Evolutionary conservation across 345 rosid genomes (phyloP), one percentile per base, ranked within the genome.

Genomic region (Garcia nutans): DNA sequence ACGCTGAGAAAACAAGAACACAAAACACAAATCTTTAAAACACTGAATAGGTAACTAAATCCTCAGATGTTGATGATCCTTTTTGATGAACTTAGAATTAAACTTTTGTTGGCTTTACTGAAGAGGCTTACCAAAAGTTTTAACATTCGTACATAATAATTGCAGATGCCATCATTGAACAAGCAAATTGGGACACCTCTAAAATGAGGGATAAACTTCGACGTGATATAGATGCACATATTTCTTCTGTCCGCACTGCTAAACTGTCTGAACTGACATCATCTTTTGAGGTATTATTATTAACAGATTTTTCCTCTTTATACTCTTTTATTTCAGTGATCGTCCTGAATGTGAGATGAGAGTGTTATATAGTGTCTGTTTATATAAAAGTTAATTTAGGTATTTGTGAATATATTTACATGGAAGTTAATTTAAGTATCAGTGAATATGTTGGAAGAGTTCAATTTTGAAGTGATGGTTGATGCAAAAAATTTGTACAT

Each of bases 101-200:
- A 26, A 70, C 12, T 7, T n/a, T n/a, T n/a, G 41, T 5, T 61
- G n/a, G 6, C 63, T 63, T 50, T 19, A 52, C 28, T 16, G 28
- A 50, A 41, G 70, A 11, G 56, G 19, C 16, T 76, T 20, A 15
- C 10, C 42, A 15, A 76, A 59, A 16, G 22, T 16, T 28, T 56
- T 65, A 66, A 57, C 50, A 23, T 77, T 42, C 33, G 9, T 24
- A 31, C 47, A 5, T 42, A n/a, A 20, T 70, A 2, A 58, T 76
- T 81, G 82, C 90, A 96, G 99, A 90, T 90, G 92, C 91, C 77
- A 78, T 88, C 65, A 83, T 96, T 86, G 89, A 85, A 81, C 91
- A 85, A 91, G 97, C 99, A 80, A 87, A 89, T 10, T 96, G 99
- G 99, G 97, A 93, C 85, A 81, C 91, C 54, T 84, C 92, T 74